Base-by-base conservation (phyloP, 352 stramenopile genomes). In the Phytophthora pinifolia region DNA sequence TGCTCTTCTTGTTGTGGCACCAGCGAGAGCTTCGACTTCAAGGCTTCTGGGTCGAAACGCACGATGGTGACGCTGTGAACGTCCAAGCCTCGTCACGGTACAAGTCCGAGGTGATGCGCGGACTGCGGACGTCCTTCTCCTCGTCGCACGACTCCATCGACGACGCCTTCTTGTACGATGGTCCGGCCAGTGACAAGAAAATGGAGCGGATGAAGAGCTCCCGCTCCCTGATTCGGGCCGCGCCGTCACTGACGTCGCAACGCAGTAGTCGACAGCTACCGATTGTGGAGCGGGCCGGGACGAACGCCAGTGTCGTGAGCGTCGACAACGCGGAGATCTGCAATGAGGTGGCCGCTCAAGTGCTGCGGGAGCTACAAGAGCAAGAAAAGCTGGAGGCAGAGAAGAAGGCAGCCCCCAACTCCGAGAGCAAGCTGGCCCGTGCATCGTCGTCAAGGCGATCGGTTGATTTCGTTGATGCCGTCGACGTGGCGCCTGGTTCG, bases 141-240 rank as follows among this genome's bases (percentile, higher is more conserved):
- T 91, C 80, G 0, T 93, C 83, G 7, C 74, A 75, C 6, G 81
- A 91, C 35, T 93, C 80, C 0, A 87, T 93, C 30, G 80, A 91
- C 38, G 83, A 91, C 42, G 76, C 75, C 1, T 88, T 92, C 53
- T 59, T 67, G 4, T 64, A 60, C 17, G 61, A 74, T 9, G 51
- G 34, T 9, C 52, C 46, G 17, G 42, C 44, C 0, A 54, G 17
- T 30, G 35, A 43, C 8, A 72, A 70, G 29, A 68, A 66, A 17
- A 22, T 67, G 1, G 55, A 62, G 31, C 54, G 34, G 38, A 29
- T 41, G 8, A 59, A 31, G 17, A 67, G 56, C 36, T 59, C 50
- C 1, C 46, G 46, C 6, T 59, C 35, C 4, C 4, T 51, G 12
- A 27, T 62, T 32, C 53, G 32, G 44, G 14, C 42, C 25, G 15